Evolutionary conservation across 1,139 yeast genomes (phyloP).

Genomic region (Blastobotrys proliferans): DNA sequence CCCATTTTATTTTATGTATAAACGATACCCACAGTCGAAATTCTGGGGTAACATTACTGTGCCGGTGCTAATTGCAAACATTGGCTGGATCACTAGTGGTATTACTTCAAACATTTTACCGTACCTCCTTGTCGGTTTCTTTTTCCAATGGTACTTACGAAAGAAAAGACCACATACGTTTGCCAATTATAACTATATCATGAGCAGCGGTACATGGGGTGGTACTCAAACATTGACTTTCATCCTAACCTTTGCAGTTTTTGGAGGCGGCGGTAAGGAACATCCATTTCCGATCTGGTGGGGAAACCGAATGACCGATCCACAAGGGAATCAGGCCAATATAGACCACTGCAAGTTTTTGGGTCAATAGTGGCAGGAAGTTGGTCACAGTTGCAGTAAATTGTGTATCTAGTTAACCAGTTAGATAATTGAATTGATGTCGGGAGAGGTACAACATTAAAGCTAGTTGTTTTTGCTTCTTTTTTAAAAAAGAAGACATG

Average conservation of each 20-base stretch:
- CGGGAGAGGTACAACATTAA: no score
- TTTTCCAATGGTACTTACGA: slow-evolving; percentile 29
- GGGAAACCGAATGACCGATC: slow-evolving; percentile 13
- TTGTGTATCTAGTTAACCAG: no score
- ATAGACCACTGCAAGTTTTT: slow-evolving; percentile 6
- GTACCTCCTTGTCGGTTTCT: slow-evolving; percentile 30
- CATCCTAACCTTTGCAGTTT: slow-evolving; percentile 24
- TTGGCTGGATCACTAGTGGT: slow-evolving; percentile 33
- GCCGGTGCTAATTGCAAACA: slow-evolving; percentile 30
- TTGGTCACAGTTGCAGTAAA: no score
- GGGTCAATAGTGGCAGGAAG: no score
- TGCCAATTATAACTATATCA: slow-evolving; percentile 45
- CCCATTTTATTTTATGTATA: slow-evolving; percentile 28
- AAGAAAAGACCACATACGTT: slow-evolving; percentile 21
- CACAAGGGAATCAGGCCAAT: slow-evolving; percentile 3
- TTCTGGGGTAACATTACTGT: slow-evolving; percentile 24
- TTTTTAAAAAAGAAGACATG: no score
- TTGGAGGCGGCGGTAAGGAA: slow-evolving; percentile 18
- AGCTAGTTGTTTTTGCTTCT: no score
- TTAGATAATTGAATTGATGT: no score
- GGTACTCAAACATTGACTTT: slow-evolving; percentile 33
- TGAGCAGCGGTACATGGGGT: slow-evolving; percentile 46
- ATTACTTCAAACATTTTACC: slow-evolving; percentile 31
- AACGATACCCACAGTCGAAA: slow-evolving; percentile 29
- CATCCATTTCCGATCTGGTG: slow-evolving; percentile 23